Percentiles rank a stretch among this genome's conserved stretches.
Conservation (phyloP, 495 filamentous ascomycete species). For the Penicillium manginii region DNA sequence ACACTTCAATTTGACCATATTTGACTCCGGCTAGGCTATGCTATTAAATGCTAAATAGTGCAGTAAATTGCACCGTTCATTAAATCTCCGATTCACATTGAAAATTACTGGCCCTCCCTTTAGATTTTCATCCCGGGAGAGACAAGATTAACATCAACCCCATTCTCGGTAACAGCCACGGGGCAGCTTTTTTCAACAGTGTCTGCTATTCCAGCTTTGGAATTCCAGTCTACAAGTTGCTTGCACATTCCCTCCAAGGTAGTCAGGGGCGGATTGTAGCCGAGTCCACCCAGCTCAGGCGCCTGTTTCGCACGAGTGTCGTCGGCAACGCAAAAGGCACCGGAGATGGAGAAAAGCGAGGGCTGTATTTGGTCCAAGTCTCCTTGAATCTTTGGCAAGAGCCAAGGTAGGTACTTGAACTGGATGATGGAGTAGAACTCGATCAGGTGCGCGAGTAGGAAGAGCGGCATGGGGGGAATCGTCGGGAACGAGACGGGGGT, state of each 20-base stretch:
- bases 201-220: constrained; percentile 21
- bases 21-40: constrained; percentile 4
- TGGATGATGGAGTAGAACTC: constrained; percentile 55
- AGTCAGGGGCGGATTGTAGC: constrained; percentile 52
- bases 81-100: too few relatives aligned
- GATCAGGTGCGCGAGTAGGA: constrained; percentile 51
- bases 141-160: constrained; percentile 29
- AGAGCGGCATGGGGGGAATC: constrained; percentile 32
- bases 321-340: constrained; percentile 50
- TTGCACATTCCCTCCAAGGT: constrained; percentile 59
- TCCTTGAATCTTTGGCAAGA: constrained; percentile 45
- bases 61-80: too few relatives aligned
- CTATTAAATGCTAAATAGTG: background rate
- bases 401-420: constrained; percentile 41
- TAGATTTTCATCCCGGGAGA: constrained; percentile 20
- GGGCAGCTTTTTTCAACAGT: constrained; percentile 12
- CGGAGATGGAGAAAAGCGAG: constrained; percentile 55
- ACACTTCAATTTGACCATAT: background rate
- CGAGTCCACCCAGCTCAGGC: constrained; percentile 53
- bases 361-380: constrained; percentile 57
- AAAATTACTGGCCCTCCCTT: background rate
- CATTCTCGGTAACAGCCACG: constrained; percentile 20
- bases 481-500: constrained; percentile 37
- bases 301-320: constrained; percentile 46
- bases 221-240: constrained; percentile 58